phyloP scores from a whole-genome alignment of 2,329 filamentous ascomycete species.

The Simplicillium aogashimaense region DNA sequence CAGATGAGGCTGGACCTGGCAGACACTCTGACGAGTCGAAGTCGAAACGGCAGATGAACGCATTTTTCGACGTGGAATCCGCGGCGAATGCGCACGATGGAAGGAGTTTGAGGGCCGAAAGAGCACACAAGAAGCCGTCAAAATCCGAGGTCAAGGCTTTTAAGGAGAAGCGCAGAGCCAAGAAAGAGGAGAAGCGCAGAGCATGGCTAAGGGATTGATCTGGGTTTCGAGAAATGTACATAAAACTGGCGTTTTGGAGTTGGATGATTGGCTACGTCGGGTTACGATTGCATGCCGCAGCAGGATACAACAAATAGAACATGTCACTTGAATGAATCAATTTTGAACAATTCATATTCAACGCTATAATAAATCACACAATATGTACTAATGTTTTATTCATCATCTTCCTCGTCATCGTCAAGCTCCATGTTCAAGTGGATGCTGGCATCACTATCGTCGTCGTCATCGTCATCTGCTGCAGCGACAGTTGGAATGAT shows the following conservation, averaged over 20 bases:
- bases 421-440: slow-evolving; percentile 52
- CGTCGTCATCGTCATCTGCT: slow-evolving; percentile 26
- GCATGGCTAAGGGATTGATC: slow-evolving; percentile 80
- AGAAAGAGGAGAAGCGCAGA: slow-evolving; percentile 88
- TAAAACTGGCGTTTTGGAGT: not conserved
- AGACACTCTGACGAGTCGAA: slow-evolving; percentile 82
- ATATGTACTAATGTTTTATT: slow-evolving; percentile 11
- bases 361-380: slow-evolving; percentile 5
- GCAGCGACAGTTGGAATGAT: slow-evolving; percentile 9
- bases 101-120: slow-evolving; percentile 81
- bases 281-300: no score
- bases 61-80: slow-evolving; percentile 92
- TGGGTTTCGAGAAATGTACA: not conserved
- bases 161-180: slow-evolving; percentile 79
- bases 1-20: slow-evolving; percentile 55
- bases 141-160: slow-evolving; percentile 86
- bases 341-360: not conserved
- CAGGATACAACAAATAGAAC: no score
- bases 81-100: slow-evolving; percentile 88
- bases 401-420: slow-evolving; percentile 30
- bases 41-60: slow-evolving; percentile 77
- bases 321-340: no score
- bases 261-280: no score
- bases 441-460: slow-evolving; percentile 42
- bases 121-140: slow-evolving; percentile 71